Evolutionary conservation across 2,329 filamentous ascomycete species (phyloP).

Genomic region (Penicillium brasilianum): DNA sequence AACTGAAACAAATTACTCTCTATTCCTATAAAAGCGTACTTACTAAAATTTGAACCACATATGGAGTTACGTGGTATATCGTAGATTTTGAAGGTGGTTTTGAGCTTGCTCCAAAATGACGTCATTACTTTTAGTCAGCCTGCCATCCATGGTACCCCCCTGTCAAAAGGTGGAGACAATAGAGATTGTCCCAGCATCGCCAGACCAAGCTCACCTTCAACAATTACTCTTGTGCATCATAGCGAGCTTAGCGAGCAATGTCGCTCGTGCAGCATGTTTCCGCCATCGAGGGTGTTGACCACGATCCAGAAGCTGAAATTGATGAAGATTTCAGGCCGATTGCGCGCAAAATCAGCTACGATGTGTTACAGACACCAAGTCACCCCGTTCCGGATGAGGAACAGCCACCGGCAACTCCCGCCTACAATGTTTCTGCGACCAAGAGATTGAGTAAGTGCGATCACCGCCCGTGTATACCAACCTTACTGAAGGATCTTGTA

Average conservation of each 20-base stretch:
- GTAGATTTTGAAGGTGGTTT: background rate
- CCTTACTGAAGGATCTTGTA: conserved; percentile 11
- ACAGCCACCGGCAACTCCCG: conserved; percentile 49
- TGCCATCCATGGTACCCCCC: background rate
- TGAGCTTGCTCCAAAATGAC: background rate
- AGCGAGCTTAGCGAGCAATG: conserved; percentile 42
- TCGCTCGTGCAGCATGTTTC: conserved; percentile 59
- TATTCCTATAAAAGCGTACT: background rate
- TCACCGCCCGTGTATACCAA: background rate
- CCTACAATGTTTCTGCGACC: conserved; percentile 54
- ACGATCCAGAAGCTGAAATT: conserved; percentile 39
- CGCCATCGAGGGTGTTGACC: conserved; percentile 54
- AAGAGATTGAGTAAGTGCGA: conserved; percentile 39
- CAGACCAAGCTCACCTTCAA: background rate
- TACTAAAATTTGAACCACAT: background rate
- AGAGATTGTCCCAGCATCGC: background rate
- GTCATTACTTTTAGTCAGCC: background rate
- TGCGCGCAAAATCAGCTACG: conserved; percentile 40
- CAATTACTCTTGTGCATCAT: conserved; percentile 16
- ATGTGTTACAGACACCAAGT: conserved; percentile 50
- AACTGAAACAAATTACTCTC: background rate
- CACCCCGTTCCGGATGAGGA: conserved; percentile 42
- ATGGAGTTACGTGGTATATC: background rate
- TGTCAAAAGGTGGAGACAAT: background rate
- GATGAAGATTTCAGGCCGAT: conserved; percentile 27